Conservation (phyloP, 2,329 filamentous ascomycete genomes). For the Penicillium sp. region DNA sequence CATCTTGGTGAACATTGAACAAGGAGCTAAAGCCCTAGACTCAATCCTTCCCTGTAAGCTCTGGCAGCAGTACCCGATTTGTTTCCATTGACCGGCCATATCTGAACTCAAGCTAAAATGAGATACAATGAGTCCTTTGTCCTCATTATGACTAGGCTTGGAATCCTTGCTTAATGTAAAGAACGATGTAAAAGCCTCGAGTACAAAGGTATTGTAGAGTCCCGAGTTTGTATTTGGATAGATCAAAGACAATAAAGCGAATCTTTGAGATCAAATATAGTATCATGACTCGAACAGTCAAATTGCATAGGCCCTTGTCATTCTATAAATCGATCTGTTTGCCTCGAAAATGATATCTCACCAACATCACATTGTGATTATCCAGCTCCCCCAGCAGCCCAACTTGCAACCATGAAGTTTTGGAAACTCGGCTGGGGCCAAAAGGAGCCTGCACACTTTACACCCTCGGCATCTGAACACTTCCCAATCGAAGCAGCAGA, state of each 20-base stretch:
- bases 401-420: background rate
- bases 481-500: background rate
- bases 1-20: background rate
- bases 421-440: background rate
- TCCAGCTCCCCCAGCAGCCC: too few species aligned
- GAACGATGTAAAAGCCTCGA: background rate
- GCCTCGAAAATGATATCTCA: background rate
- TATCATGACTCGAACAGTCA: background rate
- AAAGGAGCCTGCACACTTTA: too few species aligned
- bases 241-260: background rate
- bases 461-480: background rate
- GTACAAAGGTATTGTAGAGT: background rate
- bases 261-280: background rate
- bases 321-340: background rate
- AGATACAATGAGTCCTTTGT: background rate
- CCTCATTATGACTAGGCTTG: too few species aligned
- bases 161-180: too few species aligned
- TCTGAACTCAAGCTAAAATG: background rate
- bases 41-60: background rate
- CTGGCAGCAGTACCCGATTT: background rate
- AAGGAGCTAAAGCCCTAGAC: background rate
- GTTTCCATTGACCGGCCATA: background rate
- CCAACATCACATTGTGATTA: background rate
- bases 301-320: background rate
- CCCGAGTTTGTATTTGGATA: background rate